Conservation (phyloP, 345 rosid species). For the Eucalyptus shirleyi region DNA sequence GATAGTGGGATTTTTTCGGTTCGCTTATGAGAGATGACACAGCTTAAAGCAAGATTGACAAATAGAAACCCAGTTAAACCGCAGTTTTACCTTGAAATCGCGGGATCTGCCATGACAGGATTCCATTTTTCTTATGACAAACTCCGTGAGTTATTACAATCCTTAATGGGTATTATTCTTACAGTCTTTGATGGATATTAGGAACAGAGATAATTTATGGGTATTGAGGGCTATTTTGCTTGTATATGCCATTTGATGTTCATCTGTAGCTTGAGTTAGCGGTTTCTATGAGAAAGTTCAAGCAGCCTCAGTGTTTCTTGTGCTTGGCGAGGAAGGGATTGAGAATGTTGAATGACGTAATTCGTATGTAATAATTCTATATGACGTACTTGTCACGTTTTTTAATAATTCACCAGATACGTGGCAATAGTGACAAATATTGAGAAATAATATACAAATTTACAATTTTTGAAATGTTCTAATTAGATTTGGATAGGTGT, state of each 20-base stretch:
- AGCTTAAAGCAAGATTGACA: not conserved
- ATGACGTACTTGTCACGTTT: not conserved
- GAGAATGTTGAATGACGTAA: not conserved
- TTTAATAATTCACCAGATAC: not conserved
- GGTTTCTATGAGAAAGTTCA: not conserved
- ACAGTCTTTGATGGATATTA: not conserved
- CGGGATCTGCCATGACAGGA: not conserved
- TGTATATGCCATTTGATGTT: not conserved
- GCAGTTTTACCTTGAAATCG: not conserved
- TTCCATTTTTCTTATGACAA: not conserved
- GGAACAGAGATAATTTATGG: not conserved
- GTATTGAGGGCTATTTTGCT: not conserved
- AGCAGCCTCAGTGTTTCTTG: not conserved
- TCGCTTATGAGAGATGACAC: not conserved
- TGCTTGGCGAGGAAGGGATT: not conserved
- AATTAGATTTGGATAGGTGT: not conserved
- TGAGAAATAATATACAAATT: not conserved
- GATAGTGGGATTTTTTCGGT: slow-evolving; percentile 24
- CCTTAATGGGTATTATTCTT: not conserved
- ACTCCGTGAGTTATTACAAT: not conserved
- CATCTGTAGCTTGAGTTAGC: not conserved
- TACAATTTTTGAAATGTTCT: not conserved
- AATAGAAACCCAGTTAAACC: not conserved
- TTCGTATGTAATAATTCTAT: not conserved
- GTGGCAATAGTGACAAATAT: not conserved